Evolutionary conservation across 2,329 filamentous ascomycete genomes (phyloP).

Genomic region (Talaromyces sp.): DNA sequence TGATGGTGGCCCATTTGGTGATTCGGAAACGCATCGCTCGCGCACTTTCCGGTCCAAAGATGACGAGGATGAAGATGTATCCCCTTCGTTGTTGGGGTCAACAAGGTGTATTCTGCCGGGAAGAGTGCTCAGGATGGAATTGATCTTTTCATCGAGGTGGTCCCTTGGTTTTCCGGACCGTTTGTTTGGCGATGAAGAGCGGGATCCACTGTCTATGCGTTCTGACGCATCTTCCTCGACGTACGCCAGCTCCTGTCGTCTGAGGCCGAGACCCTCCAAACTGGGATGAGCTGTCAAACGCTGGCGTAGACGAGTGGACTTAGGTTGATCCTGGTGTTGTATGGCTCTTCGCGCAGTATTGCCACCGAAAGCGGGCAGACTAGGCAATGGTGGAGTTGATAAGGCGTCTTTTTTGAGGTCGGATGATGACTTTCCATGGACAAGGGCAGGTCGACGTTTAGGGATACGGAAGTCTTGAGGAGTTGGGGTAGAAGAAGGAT

Average conservation of each 20-base stretch:
- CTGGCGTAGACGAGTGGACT: slow-evolving; percentile 29
- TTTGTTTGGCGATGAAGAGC: slow-evolving; percentile 45
- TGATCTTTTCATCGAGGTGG: slow-evolving; percentile 77
- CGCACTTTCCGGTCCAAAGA: slow-evolving; percentile 38
- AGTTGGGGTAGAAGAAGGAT: slow-evolving; percentile 8
- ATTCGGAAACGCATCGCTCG: slow-evolving; percentile 46
- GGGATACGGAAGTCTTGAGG: slow-evolving; percentile 8
- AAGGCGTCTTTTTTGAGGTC: slow-evolving; percentile 17
- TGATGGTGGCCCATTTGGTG: slow-evolving; percentile 37
- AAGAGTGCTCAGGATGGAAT: slow-evolving; percentile 74
- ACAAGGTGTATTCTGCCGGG: slow-evolving; percentile 78
- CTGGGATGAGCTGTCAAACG: slow-evolving; percentile 36
- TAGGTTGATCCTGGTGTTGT: slow-evolving; percentile 25
- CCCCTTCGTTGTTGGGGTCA: slow-evolving; percentile 46
- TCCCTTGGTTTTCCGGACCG: slow-evolving; percentile 58
- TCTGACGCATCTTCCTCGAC: slow-evolving; percentile 24
- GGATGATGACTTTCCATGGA: slow-evolving; percentile 21
- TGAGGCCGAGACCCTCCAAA: slow-evolving; percentile 35
- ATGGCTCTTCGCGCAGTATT: slow-evolving; percentile 21
- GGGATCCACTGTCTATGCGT: slow-evolving; percentile 23
- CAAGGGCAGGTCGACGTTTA: slow-evolving; percentile 14
- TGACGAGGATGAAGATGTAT: slow-evolving; percentile 34
- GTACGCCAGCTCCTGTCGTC: slow-evolving; percentile 27
- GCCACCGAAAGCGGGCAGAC: slow-evolving; percentile 17
- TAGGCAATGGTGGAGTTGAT: slow-evolving; percentile 22